Evolutionary conservation across 345 rosid species (phyloP).

Genomic region (Gossypium arboreum): DNA sequence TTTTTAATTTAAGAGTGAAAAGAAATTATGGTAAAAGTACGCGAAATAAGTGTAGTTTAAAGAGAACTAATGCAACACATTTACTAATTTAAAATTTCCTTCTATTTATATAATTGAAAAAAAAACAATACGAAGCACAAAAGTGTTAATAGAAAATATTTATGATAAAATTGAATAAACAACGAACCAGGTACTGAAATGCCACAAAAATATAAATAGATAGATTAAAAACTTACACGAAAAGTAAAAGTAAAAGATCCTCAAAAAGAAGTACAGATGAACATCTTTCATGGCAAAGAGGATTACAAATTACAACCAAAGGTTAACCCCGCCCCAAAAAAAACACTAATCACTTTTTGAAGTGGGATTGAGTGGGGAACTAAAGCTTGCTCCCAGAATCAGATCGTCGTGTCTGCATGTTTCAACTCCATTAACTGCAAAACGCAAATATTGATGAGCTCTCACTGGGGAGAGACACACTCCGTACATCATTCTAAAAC

Average conservation of each 20-base stretch:
- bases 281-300: neutral
- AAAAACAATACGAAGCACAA: neutral
- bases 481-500: neutral
- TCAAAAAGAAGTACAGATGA: neutral
- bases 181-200: neutral
- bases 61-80: no score
- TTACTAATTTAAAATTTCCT: neutral
- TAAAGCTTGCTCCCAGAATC: neutral
- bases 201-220: neutral
- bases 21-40: no score
- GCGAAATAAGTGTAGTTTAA: no score
- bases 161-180: neutral
- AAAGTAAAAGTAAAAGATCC: neutral
- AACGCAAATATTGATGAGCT: neutral
- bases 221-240: neutral
- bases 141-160: neutral
- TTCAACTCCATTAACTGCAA: constrained; percentile 11
- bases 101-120: neutral
- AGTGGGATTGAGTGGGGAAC: neutral
- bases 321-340: neutral
- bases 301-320: neutral
- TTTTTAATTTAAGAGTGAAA: no score
- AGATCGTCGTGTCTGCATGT: constrained; percentile 9
- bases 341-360: neutral
- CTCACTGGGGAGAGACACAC: neutral